These are phyloP conservation scores for Alternaria sp. DNA, from an alignment of 2,329 filamentous ascomycete genomes.

Conservation along the genomic window DNA sequence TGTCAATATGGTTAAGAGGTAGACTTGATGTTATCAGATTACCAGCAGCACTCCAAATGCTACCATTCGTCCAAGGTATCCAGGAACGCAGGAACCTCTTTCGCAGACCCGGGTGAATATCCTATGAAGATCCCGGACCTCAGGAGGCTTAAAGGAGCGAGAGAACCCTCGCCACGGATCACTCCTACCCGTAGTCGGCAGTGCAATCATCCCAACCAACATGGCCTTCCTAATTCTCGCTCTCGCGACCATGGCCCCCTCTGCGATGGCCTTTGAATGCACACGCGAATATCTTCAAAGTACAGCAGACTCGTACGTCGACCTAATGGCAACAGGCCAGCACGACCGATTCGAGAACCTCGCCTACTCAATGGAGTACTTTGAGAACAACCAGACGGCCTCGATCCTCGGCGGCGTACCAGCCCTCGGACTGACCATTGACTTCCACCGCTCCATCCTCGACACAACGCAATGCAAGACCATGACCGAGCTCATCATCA, in stretches of 20 bases:
- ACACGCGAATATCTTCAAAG: conserved; percentile 15
- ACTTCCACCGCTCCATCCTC: conserved; percentile 26
- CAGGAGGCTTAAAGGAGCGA: background rate
- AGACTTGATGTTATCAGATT: conserved; percentile 4
- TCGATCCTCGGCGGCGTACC: conserved; percentile 27
- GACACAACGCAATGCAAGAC: conserved; percentile 37
- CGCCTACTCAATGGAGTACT: conserved; percentile 27
- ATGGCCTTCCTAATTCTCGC: background rate
- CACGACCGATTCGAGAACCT: conserved; percentile 28
- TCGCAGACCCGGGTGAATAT: background rate
- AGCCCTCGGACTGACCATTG: conserved; percentile 26
- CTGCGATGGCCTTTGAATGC: conserved; percentile 13
- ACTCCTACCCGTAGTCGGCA: background rate
- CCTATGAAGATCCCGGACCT: background rate
- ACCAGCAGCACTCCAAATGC: background rate
- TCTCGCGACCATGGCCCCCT: background rate
- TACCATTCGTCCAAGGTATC: conserved; percentile 2
- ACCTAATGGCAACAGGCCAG: conserved; percentile 23
- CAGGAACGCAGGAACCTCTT: background rate
- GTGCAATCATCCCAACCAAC: background rate
- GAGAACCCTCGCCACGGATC: background rate
- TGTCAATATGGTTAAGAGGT: conserved; percentile 12
- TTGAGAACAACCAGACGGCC: conserved; percentile 27
- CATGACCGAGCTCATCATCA: conserved; percentile 36
- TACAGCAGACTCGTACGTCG: conserved; percentile 16